phyloP scores from a whole-genome alignment of 129 eudicot genomes.

The Artemisia argyi region DNA sequence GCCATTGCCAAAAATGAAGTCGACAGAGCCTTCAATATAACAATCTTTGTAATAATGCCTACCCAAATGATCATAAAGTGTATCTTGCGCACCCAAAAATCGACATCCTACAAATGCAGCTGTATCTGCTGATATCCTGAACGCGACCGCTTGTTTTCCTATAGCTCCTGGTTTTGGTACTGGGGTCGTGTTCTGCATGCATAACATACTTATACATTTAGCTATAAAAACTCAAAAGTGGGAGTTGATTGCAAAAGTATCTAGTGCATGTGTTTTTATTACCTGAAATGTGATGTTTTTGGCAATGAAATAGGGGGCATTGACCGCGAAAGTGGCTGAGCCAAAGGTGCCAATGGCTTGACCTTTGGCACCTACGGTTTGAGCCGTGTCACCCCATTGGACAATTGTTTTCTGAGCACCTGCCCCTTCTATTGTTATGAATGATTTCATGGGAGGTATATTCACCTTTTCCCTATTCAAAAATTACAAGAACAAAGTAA shows the following conservation, averaged over 20 bases:
- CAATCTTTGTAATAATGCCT: constrained; percentile 95
- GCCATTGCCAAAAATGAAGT: constrained; percentile 93
- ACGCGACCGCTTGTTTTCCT: constrained; percentile 88
- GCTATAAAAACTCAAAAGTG: not conserved
- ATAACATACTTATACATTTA: constrained; percentile 1
- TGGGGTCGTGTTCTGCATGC: constrained; percentile 84
- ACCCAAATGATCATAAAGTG: constrained; percentile 84
- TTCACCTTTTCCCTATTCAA: constrained; percentile 73
- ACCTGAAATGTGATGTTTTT: constrained; percentile 86
- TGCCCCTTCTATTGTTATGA: constrained; percentile 82
- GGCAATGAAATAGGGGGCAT: constrained; percentile 85
- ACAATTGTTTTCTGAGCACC: constrained; percentile 84
- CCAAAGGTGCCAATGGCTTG: constrained; percentile 74
- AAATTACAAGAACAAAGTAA: too few species aligned
- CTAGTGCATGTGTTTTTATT: not conserved
- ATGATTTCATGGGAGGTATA: constrained; percentile 75
- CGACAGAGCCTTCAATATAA: constrained; percentile 92
- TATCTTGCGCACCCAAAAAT: constrained; percentile 93
- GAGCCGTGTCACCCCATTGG: constrained; percentile 95
- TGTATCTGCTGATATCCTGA: constrained; percentile 85
- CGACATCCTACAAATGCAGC: constrained; percentile 77
- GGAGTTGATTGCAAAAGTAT: not conserved
- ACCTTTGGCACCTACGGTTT: constrained; percentile 71
- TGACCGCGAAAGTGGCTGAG: constrained; percentile 96
- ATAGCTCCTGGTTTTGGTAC: constrained; percentile 73